These are phyloP conservation scores for Xylariomycetidae sp. DNA, from an alignment of 2,329 filamentous ascomycete genomes.

Conservation along the genomic window DNA sequence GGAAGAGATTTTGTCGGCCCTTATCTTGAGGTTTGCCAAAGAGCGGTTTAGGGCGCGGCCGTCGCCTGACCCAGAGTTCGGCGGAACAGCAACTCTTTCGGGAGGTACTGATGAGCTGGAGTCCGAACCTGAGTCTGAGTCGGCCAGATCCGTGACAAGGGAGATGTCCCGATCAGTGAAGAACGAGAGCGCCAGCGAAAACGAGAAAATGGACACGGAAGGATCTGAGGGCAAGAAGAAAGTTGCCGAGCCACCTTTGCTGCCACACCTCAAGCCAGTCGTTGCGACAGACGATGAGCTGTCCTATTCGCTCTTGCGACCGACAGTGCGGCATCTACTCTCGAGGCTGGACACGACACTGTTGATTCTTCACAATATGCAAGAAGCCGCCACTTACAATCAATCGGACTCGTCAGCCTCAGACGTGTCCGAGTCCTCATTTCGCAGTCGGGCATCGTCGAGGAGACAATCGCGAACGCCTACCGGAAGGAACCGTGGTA, in stretches of 20 bases:
- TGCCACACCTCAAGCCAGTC: slow-evolving; percentile 39
- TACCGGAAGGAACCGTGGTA: slow-evolving; percentile 8
- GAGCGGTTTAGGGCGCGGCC: slow-evolving; percentile 48
- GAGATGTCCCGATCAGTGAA: no score
- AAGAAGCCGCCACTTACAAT: slow-evolving; percentile 43
- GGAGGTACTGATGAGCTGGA: slow-evolving; percentile 7
- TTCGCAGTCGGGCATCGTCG: no score
- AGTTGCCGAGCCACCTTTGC: background rate
- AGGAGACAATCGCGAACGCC: no score
- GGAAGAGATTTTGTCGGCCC: slow-evolving; percentile 65
- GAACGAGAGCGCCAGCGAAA: slow-evolving; percentile 11
- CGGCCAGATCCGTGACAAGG: no score
- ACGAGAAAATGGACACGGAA: slow-evolving; percentile 18
- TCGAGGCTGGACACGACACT: slow-evolving; percentile 66
- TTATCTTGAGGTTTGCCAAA: slow-evolving; percentile 63
- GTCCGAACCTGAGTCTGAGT: slow-evolving; percentile 12
- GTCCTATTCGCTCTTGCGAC: slow-evolving; percentile 60
- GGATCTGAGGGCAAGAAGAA: slow-evolving; percentile 3
- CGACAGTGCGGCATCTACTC: slow-evolving; percentile 67
- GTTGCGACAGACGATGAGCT: slow-evolving; percentile 67
- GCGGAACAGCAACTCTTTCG: no score
- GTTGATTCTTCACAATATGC: slow-evolving; percentile 62
- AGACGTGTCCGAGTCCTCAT: slow-evolving; percentile 5
- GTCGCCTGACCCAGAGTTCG: slow-evolving; percentile 21
- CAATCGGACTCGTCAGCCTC: slow-evolving; percentile 19